Evolutionary conservation across 768 basidiomycete species (phyloP), one percentile per base, ranked within the genome.

Genomic region (Cubamyces lactineus): DNA sequence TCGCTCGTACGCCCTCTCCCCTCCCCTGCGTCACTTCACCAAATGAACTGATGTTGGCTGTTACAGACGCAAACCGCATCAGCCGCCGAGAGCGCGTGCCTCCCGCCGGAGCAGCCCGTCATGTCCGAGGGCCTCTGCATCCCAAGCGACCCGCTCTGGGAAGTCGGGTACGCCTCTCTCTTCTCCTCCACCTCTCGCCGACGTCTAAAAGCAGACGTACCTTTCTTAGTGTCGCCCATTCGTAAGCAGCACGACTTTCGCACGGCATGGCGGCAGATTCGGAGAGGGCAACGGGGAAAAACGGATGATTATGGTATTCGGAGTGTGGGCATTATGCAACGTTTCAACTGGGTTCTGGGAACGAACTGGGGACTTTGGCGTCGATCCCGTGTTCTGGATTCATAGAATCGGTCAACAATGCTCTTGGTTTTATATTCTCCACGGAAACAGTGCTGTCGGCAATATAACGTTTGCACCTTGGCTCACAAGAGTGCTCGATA

Each of bases 61-160:
- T 16, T 2, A 16, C 1, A 69, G 68, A 55, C 61, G 0, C 56
- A 63, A 45, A 53, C 51, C 9, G 66, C 63, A 12, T 65, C 63
- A 17, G 63, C 63, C 3, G 58, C 66, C 39, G 66, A 28, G 39
- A 62, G 46, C 17, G 42, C 53, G 50, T 70, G 69, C 57, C 57
- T 66, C 55, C 67, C 69, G 59, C 65, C 69, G 16, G 53, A 47
- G 2, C 60, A 66, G 48, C 64, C 69, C 5, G 56, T 63, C 23
- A 45, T 46, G 24, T 55, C 59, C 40, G 57, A 57, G 46, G 67
- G 61, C 2, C 43, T 68, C 19, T 68, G 67, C 49, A 41, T 59
- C n/a, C 26, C 64, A 0, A 40, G 51, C 11, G 59, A 63, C 16
- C 48, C 52, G 16, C n/a, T 43, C 23, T 68, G 67, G 66, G 54